Evolutionary conservation across 2,329 filamentous ascomycete species (phyloP).

Genomic region (Colletotrichum destructivum): DNA sequence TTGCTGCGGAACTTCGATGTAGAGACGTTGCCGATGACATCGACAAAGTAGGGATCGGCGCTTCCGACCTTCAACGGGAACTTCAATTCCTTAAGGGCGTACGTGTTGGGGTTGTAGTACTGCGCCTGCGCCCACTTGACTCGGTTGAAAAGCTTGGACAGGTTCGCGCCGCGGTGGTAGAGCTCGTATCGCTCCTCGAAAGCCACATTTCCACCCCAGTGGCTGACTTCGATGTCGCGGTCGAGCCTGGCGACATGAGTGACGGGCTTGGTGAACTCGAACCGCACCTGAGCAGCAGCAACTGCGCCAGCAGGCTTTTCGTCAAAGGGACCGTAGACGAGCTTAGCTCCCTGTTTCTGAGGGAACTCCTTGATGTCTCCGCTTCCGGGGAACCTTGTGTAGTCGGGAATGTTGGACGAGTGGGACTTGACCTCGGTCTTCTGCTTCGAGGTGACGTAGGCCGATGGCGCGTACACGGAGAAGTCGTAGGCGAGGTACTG

Average conservation of each 20-base stretch:
- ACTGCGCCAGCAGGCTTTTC: conserved; percentile 84
- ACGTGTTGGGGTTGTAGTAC: conserved; percentile 83
- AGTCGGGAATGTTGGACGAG: conserved; percentile 84
- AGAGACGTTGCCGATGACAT: conserved; percentile 96
- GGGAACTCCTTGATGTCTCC: conserved; percentile 75
- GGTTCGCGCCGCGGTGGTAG: conserved; percentile 86
- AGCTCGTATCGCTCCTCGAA: conserved; percentile 95
- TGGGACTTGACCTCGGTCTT: conserved; percentile 97
- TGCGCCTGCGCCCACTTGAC: conserved; percentile 81
- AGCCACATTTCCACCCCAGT: conserved; percentile 97
- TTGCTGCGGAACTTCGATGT: conserved; percentile 89
- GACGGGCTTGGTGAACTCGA: conserved; percentile 95
- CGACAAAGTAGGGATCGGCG: conserved; percentile 92
- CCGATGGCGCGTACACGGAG: conserved; percentile 86
- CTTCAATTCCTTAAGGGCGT: conserved; percentile 85
- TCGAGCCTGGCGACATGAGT: conserved; percentile 85
- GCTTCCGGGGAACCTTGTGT: conserved; percentile 78
- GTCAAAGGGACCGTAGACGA: conserved; percentile 91
- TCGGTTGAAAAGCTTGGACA: conserved; percentile 80
- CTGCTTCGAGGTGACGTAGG: conserved; percentile 90
- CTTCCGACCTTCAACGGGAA: conserved; percentile 86
- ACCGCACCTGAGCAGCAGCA: conserved; percentile 84
- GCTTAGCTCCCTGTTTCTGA: conserved; percentile 85
- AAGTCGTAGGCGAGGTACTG: conserved; percentile 91
- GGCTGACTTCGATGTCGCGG: conserved; percentile 93